These are phyloP conservation scores for Penicillium malachiteum DNA, from an alignment of 495 filamentous ascomycete species.

Conservation along the genomic window DNA sequence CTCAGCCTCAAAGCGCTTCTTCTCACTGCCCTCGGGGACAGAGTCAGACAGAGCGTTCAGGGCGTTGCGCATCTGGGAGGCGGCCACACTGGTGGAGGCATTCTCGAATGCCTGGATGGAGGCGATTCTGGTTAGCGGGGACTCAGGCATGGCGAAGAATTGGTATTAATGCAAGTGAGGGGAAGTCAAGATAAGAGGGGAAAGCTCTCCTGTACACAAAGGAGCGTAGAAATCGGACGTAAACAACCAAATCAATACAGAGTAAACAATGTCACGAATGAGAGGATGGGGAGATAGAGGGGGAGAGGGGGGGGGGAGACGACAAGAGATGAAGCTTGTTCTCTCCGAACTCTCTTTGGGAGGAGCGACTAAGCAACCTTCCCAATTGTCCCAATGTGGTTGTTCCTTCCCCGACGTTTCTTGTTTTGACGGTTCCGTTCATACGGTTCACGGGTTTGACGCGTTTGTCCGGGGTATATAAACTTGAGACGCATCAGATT, in stretches of 20 bases:
- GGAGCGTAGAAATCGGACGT: not conserved
- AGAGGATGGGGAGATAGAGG: not conserved
- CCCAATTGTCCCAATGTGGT: too few species aligned
- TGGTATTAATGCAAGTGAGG: not conserved
- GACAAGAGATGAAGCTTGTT: not conserved
- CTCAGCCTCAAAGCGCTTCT: constrained; percentile 95
- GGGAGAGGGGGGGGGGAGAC: not conserved
- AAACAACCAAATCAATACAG: not conserved
- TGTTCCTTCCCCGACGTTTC: too few species aligned
- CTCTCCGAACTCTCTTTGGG: not conserved
- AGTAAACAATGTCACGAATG: not conserved
- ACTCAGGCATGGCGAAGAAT: not conserved
- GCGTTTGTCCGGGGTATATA: not conserved
- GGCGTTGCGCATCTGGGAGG: constrained; percentile 98
- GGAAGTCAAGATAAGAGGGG: not conserved
- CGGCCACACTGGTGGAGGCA: constrained; percentile 95
- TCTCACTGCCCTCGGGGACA: constrained; percentile 76
- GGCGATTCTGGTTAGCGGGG: constrained; percentile 15
- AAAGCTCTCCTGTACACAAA: too few species aligned
- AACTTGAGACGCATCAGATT: not conserved
- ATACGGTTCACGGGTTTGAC: too few species aligned
- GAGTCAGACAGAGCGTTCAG: constrained; percentile 89
- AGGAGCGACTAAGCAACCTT: not conserved
- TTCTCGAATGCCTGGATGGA: constrained; percentile 89
- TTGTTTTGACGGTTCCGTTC: too few species aligned